Base-by-base conservation (phyloP, 495 filamentous ascomycete species). In the Hypoxylon cercidicola region DNA sequence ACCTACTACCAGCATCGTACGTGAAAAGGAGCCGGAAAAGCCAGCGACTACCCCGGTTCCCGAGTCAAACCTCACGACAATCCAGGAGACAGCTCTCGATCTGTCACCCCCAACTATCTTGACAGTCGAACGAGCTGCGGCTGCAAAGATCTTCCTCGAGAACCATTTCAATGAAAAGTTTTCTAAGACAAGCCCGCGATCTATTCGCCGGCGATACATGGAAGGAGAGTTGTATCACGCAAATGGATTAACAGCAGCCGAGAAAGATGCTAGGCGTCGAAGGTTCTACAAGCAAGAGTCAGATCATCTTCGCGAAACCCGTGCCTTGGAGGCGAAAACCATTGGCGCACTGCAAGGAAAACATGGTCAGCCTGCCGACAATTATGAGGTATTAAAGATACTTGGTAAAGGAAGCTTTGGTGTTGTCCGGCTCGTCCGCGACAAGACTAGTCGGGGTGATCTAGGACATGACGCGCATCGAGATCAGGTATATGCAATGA, bases 321-420 rank as follows among this genome's bases (percentile, higher is more conserved):
- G 94, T 18, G 84, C 84, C 6, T 73, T 94, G 68, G 92, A 91
- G 66, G 82, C 84, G 7, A 85, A 78, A 37, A 83, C 85, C 18
- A 77, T 85, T 37, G 70, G 66, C 11, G 64, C 62, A 2, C 48
- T 70, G 1, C 68, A 62, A 10, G 43, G 66, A 9, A 68, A 66
- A 41, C 50, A 70, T 21, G 53, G 62, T 23, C 55, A 68, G 32
- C 69, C 67, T 6, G 72, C 69, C 12, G 73, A 85, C 2, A 88
- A 87, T n/a, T 97, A 91, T 64, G 91, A 97, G 64, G 77, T 87
- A 15, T 77, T 97, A 35, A 90, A 90, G 64, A 80, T 93, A n/a
- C 83, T 98, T n/a, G 94, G 94, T 0, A 96, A 93, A 74, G 94
- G 94, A 12, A 97, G 93, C 68, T 98, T 97, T 78, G 94, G 94